These are phyloP conservation scores for Claviceps sp. DNA, from an alignment of 2,329 filamentous ascomycete genomes.

Conservation along the genomic window DNA sequence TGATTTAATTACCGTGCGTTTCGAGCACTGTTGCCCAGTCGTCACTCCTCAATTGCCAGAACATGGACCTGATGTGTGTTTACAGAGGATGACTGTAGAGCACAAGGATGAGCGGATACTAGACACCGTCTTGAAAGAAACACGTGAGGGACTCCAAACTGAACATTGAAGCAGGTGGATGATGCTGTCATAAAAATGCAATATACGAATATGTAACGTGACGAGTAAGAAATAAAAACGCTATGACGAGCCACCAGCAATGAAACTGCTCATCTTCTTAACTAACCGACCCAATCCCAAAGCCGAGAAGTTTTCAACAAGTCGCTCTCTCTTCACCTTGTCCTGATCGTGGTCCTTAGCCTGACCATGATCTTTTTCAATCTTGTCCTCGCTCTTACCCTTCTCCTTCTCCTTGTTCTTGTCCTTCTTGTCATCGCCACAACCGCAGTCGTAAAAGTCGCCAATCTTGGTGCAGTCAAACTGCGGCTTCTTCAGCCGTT, in stretches of 20 bases:
- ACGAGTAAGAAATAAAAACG: neutral
- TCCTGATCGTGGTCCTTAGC: neutral
- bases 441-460: constrained; percentile 60
- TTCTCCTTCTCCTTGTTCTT: constrained; percentile 17
- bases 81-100: too few relatives aligned
- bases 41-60: too few relatives aligned
- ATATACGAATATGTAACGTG: too few relatives aligned
- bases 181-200: too few relatives aligned
- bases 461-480: constrained; percentile 57
- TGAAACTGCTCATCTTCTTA: neutral
- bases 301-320: too few relatives aligned
- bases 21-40: too few relatives aligned
- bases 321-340: constrained; percentile 4
- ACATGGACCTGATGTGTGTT: too few relatives aligned
- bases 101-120: too few relatives aligned
- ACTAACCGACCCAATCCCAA: neutral
- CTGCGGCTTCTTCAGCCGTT: constrained; percentile 43
- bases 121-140: too few relatives aligned
- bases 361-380: too few relatives aligned
- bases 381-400: constrained; percentile 9
- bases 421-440: constrained; percentile 44
- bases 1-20: neutral
- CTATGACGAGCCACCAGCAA: neutral
- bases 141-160: too few relatives aligned
- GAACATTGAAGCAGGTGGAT: too few relatives aligned